Base-by-base conservation (phyloP, 805 yeast genomes). In the Wickerhamiella kurtzmanii region DNA sequence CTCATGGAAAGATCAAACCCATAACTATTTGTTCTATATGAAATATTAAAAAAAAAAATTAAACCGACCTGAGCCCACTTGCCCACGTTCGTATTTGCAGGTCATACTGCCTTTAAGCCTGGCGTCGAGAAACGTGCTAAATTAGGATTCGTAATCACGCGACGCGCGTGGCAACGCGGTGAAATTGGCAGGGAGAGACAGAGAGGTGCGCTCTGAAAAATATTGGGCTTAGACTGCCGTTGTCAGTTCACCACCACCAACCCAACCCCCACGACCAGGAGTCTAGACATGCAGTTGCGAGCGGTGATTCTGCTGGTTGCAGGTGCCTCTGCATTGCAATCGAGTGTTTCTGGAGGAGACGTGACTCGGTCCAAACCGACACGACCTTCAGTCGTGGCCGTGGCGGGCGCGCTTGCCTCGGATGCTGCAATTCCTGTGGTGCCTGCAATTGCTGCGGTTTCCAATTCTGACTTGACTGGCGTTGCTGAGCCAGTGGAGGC, bases 1-100 rank as follows among this genome's bases (percentile, higher is more conserved):
- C 50, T 62, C n/a, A 37, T 58, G 40, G 60, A 54, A 17, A 25
- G 32, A 11, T 25, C 32, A 25, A 25, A 6, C 6, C 9, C 6
- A 25, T 25, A 11, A 25, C 32, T 6, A 25, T 25, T 25, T 6
- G 32, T n/a, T n/a, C n/a, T n/a, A n/a, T n/a, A n/a, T n/a, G n/a
- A n/a, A n/a, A n/a, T n/a, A n/a, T n/a, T n/a, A 25, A 25, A 25
- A 25, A 25, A 25, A 25, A 25, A 25, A 25, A 25, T 11, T 6
- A 6, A 11, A 25, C n/a, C n/a, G n/a, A n/a, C n/a, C n/a, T n/a
- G n/a, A n/a, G n/a, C n/a, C n/a, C n/a, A n/a, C n/a, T n/a, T n/a
- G n/a, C n/a, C n/a, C n/a, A n/a, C n/a, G n/a, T n/a, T n/a, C n/a
- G n/a, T n/a, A n/a, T n/a, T n/a, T n/a, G n/a, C n/a, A n/a, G n/a